Evolutionary conservation across 495 filamentous ascomycete species (phyloP).

Genomic region (Achaetomiella virescens): DNA sequence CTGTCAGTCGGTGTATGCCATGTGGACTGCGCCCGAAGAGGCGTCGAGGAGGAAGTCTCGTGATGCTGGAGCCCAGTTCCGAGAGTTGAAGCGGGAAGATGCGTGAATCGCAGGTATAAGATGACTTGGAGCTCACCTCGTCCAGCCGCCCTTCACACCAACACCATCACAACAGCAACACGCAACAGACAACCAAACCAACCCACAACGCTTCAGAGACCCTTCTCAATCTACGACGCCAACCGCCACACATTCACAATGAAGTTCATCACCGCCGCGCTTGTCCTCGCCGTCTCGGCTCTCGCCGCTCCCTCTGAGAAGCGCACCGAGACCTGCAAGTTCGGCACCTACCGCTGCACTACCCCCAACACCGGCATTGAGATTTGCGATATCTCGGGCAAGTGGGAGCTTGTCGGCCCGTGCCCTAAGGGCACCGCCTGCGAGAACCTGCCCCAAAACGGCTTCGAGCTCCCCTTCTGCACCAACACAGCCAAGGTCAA

Average conservation of each 20-base stretch:
- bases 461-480: slow-evolving; percentile 22
- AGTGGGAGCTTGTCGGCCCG: slow-evolving; percentile 19
- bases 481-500: slow-evolving; percentile 5
- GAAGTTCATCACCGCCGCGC: slow-evolving; percentile 14
- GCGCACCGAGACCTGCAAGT: slow-evolving; percentile 14
- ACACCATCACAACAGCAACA: slow-evolving; percentile 1
- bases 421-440: slow-evolving; percentile 17
- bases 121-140: not conserved
- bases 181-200: not conserved
- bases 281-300: slow-evolving; percentile 14
- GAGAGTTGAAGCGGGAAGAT: not conserved
- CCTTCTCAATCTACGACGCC: not conserved
- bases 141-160: not conserved
- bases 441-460: slow-evolving; percentile 19
- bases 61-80: not conserved
- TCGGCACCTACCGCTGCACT: slow-evolving; percentile 25
- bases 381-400: slow-evolving; percentile 18
- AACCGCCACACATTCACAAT: slow-evolving; percentile 9
- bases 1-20: not conserved
- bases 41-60: not conserved
- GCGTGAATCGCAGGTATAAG: slow-evolving; percentile 3
- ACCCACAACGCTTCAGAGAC: not conserved
- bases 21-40: not conserved
- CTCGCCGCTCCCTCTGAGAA: slow-evolving; percentile 11
- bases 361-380: slow-evolving; percentile 22